Base-by-base conservation (phyloP, 805 yeast species). In the Yamadazyma sp. region DNA sequence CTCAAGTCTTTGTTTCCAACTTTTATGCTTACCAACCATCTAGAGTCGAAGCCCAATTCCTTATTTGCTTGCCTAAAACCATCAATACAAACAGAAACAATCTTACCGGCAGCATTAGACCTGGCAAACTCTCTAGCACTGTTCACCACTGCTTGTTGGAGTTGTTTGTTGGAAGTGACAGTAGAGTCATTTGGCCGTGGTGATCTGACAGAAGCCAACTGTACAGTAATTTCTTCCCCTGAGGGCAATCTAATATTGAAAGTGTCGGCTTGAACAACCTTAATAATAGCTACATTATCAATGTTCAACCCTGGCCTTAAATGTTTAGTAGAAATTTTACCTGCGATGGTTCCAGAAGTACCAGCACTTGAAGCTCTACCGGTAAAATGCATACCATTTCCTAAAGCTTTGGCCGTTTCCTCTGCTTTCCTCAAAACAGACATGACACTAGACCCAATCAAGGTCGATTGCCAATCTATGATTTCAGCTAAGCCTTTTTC, bases 71-170 rank as follows among this genome's bases (percentile, higher is more conserved):
- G 75, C 48, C 93, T 73, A 47, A 75, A 68, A 3, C 85, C 84
- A 40, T 84, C 88, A 6, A 85, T 70, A 15, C 62, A 64, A 24
- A 83, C 64, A 9, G 67, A 59, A n/a, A 82, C 87, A 32, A 70
- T 68, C 54, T 84, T 84, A 30, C 95, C 95, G 55, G 84, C 82
- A 26, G 73, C 66, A 45, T 73, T 73, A 39, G 76, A 73, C 53
- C 96, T 75, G 7, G 77, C 81, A 57, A 74, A 86, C 54, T 87
- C 96, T 45, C 75, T 75, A n/a, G 93, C 88, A 44, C 71, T 70
- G 13, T 77, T 71, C 14, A 75, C 80, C 54, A 77, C 75, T 0
- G 80, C 73, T 13, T 78, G 77, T 46, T 64, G 70, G 17, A 53
- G 48, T 32, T 50, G 55, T 2, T 51, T 27, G 41, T 61, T 57